Evolutionary conservation across 768 basidiomycete genomes (phyloP), one percentile per base, ranked within the genome.

Genomic region (Hirschioporus abietinus): DNA sequence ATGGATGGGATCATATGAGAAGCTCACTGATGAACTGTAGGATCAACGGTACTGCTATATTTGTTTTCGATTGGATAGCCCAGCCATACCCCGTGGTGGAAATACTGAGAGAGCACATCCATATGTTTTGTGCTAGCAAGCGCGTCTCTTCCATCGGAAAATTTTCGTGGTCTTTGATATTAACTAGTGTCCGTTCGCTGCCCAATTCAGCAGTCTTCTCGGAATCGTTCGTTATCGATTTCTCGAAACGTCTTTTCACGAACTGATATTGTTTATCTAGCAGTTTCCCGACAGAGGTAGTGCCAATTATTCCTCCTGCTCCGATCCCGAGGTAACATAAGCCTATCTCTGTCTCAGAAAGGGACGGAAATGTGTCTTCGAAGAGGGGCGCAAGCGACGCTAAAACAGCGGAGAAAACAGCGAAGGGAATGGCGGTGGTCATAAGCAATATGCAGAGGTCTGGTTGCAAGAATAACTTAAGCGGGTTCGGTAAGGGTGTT

Each of bases 241-340:
- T 64, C 70, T 70, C 70, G 71, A 66, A 64, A 34, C 71, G 69
- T 61, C 68, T 66, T 64, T 75, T 81, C 61, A 78, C 76, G 70
- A 72, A 75, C 69, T 71, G 82, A 74, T 88, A 96, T 68, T 92
- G 87, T 69, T 78, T 77, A 70, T 95, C 90, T 8, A 93, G 74
- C 10, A 91, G 71, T 65, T 79, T 83, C 1, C 93, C 93, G 25
- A 80, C 86, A 0, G 81, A 25, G 23, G 80, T 72, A 23, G 86
- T 82, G 18, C 92, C 88, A 18, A 88, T 63, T 9, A 86, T 75
- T 77, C 88, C 87, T 0, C 93, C 95, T 18, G 85, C 83, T 1
- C 92, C 94, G 63, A 89, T 83, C 0, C 87, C 85, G 65, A 95
- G 77, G 78, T 88, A 95, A 74, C 90, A 93, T 4, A 95, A 76